phyloP scores from a whole-genome alignment of 306 rosid genomes.

The Gillenia trifoliata region DNA sequence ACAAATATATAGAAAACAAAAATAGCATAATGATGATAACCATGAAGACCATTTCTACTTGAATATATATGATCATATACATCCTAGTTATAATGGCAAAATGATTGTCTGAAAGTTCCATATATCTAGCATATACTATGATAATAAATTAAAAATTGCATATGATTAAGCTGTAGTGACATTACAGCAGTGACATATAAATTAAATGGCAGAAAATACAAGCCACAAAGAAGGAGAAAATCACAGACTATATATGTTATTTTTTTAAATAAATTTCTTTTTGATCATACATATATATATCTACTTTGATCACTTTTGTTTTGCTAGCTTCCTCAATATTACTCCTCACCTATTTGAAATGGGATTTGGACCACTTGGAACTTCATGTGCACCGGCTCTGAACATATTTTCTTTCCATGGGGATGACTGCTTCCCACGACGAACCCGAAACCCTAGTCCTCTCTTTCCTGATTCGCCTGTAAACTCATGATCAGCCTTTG shows the following conservation, averaged over 20 bases:
- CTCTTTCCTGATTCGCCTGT: constrained; percentile 11
- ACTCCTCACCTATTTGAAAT: constrained; percentile 74
- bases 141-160: background rate
- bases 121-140: background rate
- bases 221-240: constrained; percentile 1
- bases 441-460: constrained; percentile 14
- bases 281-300: constrained; percentile 4
- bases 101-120: constrained; percentile 9
- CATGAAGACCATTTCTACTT: background rate
- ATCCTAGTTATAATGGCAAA: background rate
- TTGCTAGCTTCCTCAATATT: background rate
- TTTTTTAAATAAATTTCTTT: background rate
- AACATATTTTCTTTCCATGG: constrained; percentile 45
- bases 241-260: background rate
- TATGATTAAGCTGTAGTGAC: background rate
- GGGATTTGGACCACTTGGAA: constrained; percentile 93
- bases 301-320: constrained; percentile 9
- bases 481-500: constrained; percentile 9
- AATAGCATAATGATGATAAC: background rate
- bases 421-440: constrained; percentile 24
- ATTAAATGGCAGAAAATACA: constrained; percentile 7
- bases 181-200: background rate
- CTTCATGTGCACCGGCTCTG: constrained; percentile 62
- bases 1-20: background rate
- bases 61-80: background rate